Base-by-base conservation (phyloP, 2,329 filamentous ascomycete genomes). In the Aspergillus alliaceus region DNA sequence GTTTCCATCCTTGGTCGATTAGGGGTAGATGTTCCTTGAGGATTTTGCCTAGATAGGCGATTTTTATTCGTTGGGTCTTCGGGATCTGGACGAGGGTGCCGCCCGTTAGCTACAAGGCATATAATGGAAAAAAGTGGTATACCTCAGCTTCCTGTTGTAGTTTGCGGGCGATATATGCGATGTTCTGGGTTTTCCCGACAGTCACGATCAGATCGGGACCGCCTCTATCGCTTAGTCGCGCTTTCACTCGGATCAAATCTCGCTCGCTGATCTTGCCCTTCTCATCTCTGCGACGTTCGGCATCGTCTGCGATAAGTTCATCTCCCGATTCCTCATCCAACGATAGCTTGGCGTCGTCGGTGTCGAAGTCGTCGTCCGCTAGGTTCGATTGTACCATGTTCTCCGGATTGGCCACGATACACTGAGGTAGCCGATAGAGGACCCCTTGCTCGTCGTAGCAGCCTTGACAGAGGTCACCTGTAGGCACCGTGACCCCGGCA, bases 21-120 rank as follows among this genome's bases (percentile, higher is more conserved):
- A 96, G 73, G 1, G 87, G 82, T 20, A 84, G 71, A 53, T 82
- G 81, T 62, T 93, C 90, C 62, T 87, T 86, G 46, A 96, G 82
- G 51, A 93, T 84, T 70, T 87, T 91, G 64, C 93, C 93, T 74
- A 95, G 82, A 72, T 96, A 96, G 20, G 86, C 87, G 58, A 96
- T 83, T 53, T 86, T 85, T 51, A 96, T 79, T 48, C 80, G 83
- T 59, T 84, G 85, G 44, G 77, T 78, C 7, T 79, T 70, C 2
- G 82, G 73, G 31, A 93, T 77, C 88, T 89, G 64, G 18, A 37
- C 15, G 20, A 14, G 11, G 14, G 20, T n/a, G 37, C 11, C 20
- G 24, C 22, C 27, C 6, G 52, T 63, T 47, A 64, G 52, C 51
- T 25, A 46, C 37, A 54, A 24, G 25, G 54, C 6, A 47, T 29